phyloP scores from a whole-genome alignment of 495 filamentous ascomycete species.

The Podospora conica region DNA sequence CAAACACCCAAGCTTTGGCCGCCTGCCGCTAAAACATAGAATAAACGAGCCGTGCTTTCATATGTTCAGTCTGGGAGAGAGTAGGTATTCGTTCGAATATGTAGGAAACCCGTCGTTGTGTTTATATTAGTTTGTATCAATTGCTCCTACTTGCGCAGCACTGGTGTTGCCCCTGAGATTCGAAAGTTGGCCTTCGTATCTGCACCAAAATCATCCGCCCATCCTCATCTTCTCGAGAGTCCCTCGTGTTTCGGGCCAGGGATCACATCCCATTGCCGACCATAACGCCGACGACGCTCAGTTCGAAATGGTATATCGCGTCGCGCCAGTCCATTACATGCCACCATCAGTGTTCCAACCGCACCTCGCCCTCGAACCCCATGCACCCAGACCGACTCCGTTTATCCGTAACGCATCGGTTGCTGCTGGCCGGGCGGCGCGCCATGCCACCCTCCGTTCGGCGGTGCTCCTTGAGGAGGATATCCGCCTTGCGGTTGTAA shows the following conservation, averaged over 20 bases:
- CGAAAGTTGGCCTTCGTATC: too few species aligned
- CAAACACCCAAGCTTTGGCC: too few species aligned
- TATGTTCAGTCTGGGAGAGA: neutral
- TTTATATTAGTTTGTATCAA: neutral
- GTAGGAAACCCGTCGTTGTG: neutral
- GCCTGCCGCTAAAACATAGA: neutral
- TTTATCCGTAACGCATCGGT: conserved; percentile 33
- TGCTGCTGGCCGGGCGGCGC: conserved; percentile 19
- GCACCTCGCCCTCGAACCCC: neutral
- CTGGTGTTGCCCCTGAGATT: too few species aligned
- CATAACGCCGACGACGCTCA: neutral
- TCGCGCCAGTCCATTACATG: neutral
- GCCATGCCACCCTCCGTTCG: conserved; percentile 1
- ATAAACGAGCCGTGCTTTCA: neutral
- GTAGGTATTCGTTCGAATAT: neutral
- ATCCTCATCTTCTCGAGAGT: neutral
- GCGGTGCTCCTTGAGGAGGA: conserved; percentile 3
- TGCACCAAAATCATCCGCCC: neutral
- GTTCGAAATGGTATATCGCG: neutral
- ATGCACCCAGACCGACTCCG: neutral
- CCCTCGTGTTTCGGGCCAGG: neutral
- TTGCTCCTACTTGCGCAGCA: neutral
- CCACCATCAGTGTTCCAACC: neutral
- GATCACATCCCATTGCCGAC: neutral
- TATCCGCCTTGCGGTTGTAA: conserved; percentile 37